These are phyloP conservation scores for Lactifluus piperatus DNA, from an alignment of 768 basidiomycete species.

Conservation along the genomic window DNA sequence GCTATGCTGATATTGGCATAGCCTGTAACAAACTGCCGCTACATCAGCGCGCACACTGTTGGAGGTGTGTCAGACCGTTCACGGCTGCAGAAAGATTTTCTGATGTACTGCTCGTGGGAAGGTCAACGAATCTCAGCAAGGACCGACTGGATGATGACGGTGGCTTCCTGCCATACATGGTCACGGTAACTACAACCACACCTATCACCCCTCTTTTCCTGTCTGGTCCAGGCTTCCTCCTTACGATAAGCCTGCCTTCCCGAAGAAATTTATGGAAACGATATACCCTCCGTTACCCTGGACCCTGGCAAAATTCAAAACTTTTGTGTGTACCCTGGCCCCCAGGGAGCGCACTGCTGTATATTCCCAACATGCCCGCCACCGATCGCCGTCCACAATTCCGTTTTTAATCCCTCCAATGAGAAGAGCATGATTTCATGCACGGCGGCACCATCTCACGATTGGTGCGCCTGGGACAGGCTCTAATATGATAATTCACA, in stretches of 20 bases:
- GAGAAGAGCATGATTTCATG: neutral
- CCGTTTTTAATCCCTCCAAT: neutral
- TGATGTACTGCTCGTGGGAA: slow-evolving; percentile 9
- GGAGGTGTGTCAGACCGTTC: neutral
- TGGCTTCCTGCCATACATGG: slow-evolving; percentile 11
- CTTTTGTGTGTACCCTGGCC: neutral
- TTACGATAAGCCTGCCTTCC: slow-evolving; percentile 11
- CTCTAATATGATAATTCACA: neutral
- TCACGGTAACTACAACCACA: slow-evolving; percentile 11
- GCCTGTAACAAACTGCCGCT: neutral
- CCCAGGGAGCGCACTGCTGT: neutral
- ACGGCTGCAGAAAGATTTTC: neutral
- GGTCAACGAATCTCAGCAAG: neutral
- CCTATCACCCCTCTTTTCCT: slow-evolving; percentile 6
- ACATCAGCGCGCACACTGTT: neutral
- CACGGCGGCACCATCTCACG: neutral
- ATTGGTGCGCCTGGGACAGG: no score
- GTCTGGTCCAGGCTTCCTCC: neutral
- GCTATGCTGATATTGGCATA: slow-evolving; percentile 14
- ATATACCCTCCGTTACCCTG: slow-evolving; percentile 4
- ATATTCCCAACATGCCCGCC: neutral
- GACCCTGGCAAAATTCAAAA: slow-evolving; percentile 6
- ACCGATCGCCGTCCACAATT: slow-evolving; percentile 1
- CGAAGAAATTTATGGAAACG: neutral
- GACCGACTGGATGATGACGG: neutral